Base-by-base conservation (phyloP, 768 basidiomycete species). In the Porpolomopsis calyptriformis region DNA sequence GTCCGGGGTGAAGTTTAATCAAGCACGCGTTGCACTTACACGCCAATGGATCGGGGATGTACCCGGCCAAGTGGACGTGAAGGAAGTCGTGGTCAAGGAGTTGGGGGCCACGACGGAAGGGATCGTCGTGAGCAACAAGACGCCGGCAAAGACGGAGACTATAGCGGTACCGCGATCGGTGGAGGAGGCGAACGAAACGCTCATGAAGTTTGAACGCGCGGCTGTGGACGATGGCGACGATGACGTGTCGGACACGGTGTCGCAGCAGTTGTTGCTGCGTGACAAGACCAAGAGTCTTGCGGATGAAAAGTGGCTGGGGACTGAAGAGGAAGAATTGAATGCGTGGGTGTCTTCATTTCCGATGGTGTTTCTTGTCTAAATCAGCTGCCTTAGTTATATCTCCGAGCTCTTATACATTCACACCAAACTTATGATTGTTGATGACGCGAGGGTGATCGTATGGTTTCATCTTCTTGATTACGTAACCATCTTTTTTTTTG, bases 391-490 rank as follows among this genome's bases (percentile, higher is more conserved):
- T 50, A 84, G 84, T 44, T 89, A 87, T 62, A 77, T 87, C 16
- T 79, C 82, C n/a, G 83, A 88, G 63, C 51, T 85, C 53, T 63
- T 84, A 18, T 90, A 90, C 54, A 89, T 91, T 48, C 88, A 91
- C 59, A 79, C 77, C 19, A 91, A 91, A 68, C 60, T 94, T 20
- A 94, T 96, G 92, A 87, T 94, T 44, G 88, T 96, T 27, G 93
- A 96, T 57, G 93, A 97, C 58, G 72, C 78, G 25, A 72, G 82
- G 27, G 91, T 96, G 37, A 89, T 98, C 52, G 87, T 89, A 53
- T 43, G 85, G 72, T 1, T 22, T 8, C 16, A 18, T 23, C 9
- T 39, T 33, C 4, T 16, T 14, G 29, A 12, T 27, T 4, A 33
- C 19, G 14, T 29, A 31, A 34, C 9, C 11, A 18, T 25, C 31